Conservation (phyloP, 2,329 filamentous ascomycete genomes). For the Penicillium crustosum region DNA sequence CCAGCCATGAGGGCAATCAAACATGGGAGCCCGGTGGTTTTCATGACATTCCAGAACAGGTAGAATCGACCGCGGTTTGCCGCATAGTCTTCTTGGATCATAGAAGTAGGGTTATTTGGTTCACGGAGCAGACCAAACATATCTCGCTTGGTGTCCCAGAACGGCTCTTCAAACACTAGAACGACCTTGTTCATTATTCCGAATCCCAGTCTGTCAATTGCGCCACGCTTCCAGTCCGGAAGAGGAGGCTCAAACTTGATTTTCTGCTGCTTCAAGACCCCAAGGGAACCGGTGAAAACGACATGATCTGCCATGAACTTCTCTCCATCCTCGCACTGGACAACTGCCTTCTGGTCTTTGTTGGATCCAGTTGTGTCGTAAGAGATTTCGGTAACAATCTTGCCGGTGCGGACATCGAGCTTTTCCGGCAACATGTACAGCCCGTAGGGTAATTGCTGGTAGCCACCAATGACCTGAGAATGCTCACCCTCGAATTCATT, state of each 20-base stretch:
- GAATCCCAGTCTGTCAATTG: conserved; percentile 82
- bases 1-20: conserved; percentile 94
- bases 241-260: conserved; percentile 86
- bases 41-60: conserved; percentile 94
- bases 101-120: conserved; percentile 66
- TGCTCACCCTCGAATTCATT: conserved; percentile 97
- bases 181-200: conserved; percentile 95
- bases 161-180: conserved; percentile 80
- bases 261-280: conserved; percentile 77
- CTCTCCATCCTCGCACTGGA: conserved; percentile 77
- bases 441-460: conserved; percentile 88
- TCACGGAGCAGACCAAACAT: conserved; percentile 91
- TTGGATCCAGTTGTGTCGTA: conserved; percentile 49
- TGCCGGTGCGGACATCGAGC: conserved; percentile 73
- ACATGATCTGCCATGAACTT: conserved; percentile 80
- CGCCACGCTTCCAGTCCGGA: conserved; percentile 79
- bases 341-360: conserved; percentile 52
- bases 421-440: conserved; percentile 73
- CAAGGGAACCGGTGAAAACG: conserved; percentile 86
- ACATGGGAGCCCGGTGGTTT: conserved; percentile 82
- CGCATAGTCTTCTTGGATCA: conserved; percentile 76
- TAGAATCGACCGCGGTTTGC: conserved; percentile 86
- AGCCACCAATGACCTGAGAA: conserved; percentile 89
- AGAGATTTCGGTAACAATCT: conserved; percentile 71
- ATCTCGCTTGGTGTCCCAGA: conserved; percentile 87